A percentile compares a stretch with the other conserved stretches of the same genome.
phyloP scores from a whole-genome alignment of 208 protist species.

The Leishmania turanica region DNA sequence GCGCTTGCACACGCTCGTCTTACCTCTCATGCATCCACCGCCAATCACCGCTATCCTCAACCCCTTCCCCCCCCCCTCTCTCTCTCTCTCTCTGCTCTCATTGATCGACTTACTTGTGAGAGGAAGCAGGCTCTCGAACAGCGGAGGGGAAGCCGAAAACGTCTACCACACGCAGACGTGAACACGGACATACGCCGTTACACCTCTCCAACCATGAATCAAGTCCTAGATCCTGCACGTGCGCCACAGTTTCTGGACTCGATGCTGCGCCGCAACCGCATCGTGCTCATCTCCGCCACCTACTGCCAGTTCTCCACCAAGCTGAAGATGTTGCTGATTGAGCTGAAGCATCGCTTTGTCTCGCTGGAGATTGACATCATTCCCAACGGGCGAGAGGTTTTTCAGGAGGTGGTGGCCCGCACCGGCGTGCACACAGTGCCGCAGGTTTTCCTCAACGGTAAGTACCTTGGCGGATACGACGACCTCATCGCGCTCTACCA shows the following conservation, averaged over 20 bases:
- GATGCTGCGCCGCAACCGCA: constrained; percentile 76
- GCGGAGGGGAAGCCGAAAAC: not conserved
- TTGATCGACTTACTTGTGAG: not conserved
- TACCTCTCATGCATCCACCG: not conserved
- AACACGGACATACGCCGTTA: not conserved
- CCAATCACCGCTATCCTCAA: not conserved
- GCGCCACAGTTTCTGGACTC: constrained; percentile 82
- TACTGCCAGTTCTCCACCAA: constrained; percentile 89
- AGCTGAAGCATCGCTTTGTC: constrained; percentile 82
- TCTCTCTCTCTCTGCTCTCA: not conserved
- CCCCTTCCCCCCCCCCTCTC: too few relatives aligned
- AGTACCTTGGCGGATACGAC: constrained; percentile 88
- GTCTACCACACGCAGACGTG: not conserved
- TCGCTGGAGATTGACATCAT: constrained; percentile 91
- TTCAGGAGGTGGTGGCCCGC: constrained; percentile 70
- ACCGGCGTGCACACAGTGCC: constrained; percentile 83
- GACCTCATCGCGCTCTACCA: constrained; percentile 76
- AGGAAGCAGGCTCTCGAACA: not conserved
- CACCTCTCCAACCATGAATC: constrained; percentile 34
- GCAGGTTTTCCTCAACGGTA: constrained; percentile 82
- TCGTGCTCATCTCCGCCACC: constrained; percentile 88
- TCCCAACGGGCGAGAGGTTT: constrained; percentile 83
- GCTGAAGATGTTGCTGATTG: constrained; percentile 84
- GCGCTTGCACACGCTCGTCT: not conserved
- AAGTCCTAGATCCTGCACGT: constrained; percentile 54